Percentiles rank a stretch among this genome's conserved stretches.
These are phyloP conservation scores for Metschnikowia dekortorum DNA, from an alignment of 805 yeast genomes.

Conservation along the genomic window DNA sequence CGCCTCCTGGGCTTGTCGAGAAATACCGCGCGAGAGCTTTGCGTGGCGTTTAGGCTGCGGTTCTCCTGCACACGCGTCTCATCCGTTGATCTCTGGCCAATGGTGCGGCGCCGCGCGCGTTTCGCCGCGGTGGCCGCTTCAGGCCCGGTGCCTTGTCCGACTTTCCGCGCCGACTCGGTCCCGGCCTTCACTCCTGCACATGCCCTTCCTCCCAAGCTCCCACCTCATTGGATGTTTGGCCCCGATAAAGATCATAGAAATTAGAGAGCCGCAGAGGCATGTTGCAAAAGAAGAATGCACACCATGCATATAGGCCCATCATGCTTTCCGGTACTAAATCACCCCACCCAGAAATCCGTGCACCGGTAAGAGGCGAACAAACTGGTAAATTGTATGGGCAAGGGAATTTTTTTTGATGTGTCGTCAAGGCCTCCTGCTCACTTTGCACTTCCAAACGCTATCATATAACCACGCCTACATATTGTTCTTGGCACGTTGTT, in stretches of 20 bases:
- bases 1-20: not conserved
- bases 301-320: too few relatives aligned
- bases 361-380: too few relatives aligned
- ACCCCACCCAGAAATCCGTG: too few relatives aligned
- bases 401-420: too few relatives aligned
- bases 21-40: not conserved
- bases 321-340: too few relatives aligned
- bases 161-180: constrained; percentile 1
- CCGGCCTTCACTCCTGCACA: not conserved
- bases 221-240: not conserved
- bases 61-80: constrained; percentile 2
- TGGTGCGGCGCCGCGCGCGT: constrained; percentile 2
- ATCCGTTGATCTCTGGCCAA: constrained; percentile 15
- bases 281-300: too few relatives aligned
- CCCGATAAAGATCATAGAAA: not conserved
- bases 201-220: too few relatives aligned
- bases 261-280: too few relatives aligned
- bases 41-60: not conserved
- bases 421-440: too few relatives aligned
- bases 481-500: not conserved
- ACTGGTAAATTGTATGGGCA: too few relatives aligned
- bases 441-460: too few relatives aligned
- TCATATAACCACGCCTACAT: too few relatives aligned
- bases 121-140: constrained; percentile 9
- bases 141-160: constrained; percentile 10